Base-by-base conservation (phyloP, 768 basidiomycete species). In the Tephrocybe sp. region DNA sequence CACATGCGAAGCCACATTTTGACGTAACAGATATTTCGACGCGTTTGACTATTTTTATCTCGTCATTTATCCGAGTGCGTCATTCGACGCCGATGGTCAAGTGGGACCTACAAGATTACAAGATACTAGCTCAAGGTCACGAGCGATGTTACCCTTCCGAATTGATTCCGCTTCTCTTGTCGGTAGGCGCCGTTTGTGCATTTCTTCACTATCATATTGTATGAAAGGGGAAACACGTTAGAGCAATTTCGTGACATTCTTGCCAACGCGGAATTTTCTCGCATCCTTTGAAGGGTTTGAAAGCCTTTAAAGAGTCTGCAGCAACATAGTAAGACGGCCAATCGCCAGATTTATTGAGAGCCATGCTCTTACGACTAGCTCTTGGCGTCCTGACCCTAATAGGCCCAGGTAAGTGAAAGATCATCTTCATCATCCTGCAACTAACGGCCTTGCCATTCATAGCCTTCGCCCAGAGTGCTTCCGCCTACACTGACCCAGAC, bases 401-500 rank as follows among this genome's bases (percentile, higher is more conserved):
- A 45, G 72, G 71, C 53, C 60, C 71, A 51, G 76, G 78, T 75
- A 56, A 12, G 68, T 55, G 7, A 35, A n/a, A 13, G 16, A 30
- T 23, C 10, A 30, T 41, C 23, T 16, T 40, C 22, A 51, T 49
- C 20, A n/a, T 13, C 30, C 12, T 30, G 30, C 3, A 2, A 19
- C 38, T 52, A 11, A 52, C 30, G 5, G 3, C 16, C 42, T 43
- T 10, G 34, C 16, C 16, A 14, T 14, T 6, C 39, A 20, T 52
- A 80, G 77, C 62, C 33, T 62, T 77, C 42, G 68, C 77, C 9
- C 79, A 81, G 62, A 56, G 57, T 8, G 76, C 72, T 17, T 60
- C 69, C n/a, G 42, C 61, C 33, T 82, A 77, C 57, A 68, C 68
- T 31, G 82, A 82, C 55, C 65, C 77, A 8, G 77, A 73, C 58